Conservation (phyloP, 352 stramenopile genomes). For the Pythium sp. region DNA sequence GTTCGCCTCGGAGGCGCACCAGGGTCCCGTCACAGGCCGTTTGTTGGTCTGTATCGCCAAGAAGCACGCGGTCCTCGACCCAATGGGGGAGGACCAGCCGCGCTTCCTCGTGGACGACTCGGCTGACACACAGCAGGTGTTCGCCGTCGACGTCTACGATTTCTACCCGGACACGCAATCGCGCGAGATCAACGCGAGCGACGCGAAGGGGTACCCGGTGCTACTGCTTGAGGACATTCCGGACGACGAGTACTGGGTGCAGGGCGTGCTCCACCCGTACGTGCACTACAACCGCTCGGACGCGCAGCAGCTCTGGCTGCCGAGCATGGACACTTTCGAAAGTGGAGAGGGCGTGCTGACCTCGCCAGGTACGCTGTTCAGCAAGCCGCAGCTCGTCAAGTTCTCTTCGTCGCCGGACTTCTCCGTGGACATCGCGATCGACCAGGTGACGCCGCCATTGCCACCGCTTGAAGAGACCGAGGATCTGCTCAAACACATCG, state of each 20-base stretch:
- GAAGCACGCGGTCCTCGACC: conserved; percentile 30
- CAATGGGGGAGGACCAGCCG: conserved; percentile 31
- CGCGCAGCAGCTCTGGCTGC: conserved; percentile 32
- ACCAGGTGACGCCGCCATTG: conserved; percentile 39
- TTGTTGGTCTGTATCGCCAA: conserved; percentile 40
- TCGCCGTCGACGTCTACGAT: conserved; percentile 38
- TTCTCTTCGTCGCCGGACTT: conserved; percentile 32
- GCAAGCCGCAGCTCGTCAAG: conserved; percentile 40
- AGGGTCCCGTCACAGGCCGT: conserved; percentile 31
- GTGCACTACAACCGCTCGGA: conserved; percentile 46
- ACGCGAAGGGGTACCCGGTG: conserved; percentile 30
- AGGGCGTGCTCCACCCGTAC: conserved; percentile 39
- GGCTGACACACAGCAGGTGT: conserved; percentile 37
- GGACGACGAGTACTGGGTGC: conserved; percentile 40
- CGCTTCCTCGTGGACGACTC: conserved; percentile 37
- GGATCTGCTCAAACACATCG: conserved; percentile 65
- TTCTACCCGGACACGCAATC: conserved; percentile 26
- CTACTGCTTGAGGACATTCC: conserved; percentile 29
- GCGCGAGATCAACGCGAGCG: conserved; percentile 31
- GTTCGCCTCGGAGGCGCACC: conserved; percentile 25
- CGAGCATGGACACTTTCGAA: conserved; percentile 39
- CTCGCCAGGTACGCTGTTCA: conserved; percentile 61
- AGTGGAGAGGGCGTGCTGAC: conserved; percentile 39
- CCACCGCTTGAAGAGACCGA: conserved; percentile 36
- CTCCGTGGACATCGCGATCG: conserved; percentile 38